These are phyloP conservation scores for Cladophialophora bantiana DNA, from an alignment of 2,329 filamentous ascomycete genomes.

Conservation along the genomic window DNA sequence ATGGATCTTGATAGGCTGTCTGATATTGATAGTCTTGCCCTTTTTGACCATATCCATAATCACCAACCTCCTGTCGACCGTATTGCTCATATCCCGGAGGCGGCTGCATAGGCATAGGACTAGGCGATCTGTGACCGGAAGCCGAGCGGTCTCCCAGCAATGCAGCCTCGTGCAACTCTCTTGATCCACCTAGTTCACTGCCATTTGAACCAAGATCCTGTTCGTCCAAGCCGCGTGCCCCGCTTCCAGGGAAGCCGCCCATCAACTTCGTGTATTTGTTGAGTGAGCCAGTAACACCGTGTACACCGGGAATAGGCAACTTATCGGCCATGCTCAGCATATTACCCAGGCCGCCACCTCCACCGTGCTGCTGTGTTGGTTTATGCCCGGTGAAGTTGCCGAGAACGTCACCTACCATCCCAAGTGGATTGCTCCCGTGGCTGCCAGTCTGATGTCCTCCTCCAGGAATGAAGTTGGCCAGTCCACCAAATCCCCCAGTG, in stretches of 20 bases:
- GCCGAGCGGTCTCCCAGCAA: constrained; percentile 19
- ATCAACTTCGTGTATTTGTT: constrained; percentile 40
- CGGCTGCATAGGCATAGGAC: constrained; percentile 32
- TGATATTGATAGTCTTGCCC: constrained; percentile 28
- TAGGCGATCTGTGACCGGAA: constrained; percentile 27
- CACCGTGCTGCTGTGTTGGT: constrained; percentile 22
- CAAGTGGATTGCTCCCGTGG: constrained; percentile 27
- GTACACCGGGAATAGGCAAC: constrained; percentile 38
- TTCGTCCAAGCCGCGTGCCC: constrained; percentile 31
- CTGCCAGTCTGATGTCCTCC: constrained; percentile 23
- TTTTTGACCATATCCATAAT: constrained; percentile 25
- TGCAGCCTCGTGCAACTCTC: constrained; percentile 33
- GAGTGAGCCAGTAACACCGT: constrained; percentile 30
- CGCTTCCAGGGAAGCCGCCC: constrained; percentile 32
- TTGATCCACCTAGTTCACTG: constrained; percentile 28
- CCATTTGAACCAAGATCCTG: constrained; percentile 21
- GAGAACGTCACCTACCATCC: constrained; percentile 33
- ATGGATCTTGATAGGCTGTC: constrained; percentile 31
- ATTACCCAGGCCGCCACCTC: constrained; percentile 32
- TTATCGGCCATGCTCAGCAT: constrained; percentile 38
- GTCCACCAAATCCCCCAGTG: constrained; percentile 27
- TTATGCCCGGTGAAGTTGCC: constrained; percentile 32
- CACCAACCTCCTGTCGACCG: constrained; percentile 12
- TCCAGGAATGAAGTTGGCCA: constrained; percentile 33
- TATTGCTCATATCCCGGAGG: constrained; percentile 38